Base-by-base conservation (phyloP, 768 basidiomycete genomes). In the Sporobolomyces pararoseus region DNA sequence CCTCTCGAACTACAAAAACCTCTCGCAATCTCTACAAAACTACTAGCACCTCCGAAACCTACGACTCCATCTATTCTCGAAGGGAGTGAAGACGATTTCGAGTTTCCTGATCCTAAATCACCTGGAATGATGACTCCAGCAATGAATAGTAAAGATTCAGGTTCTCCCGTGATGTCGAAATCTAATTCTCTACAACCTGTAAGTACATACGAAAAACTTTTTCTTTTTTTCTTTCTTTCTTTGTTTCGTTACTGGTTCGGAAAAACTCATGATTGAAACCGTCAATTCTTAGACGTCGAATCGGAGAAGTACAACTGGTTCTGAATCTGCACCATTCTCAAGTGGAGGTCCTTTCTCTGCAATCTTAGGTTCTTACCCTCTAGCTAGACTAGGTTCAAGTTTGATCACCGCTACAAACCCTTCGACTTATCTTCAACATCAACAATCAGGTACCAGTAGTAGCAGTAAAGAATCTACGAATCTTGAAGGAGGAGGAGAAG, bases 1-100 rank as follows among this genome's bases (percentile, higher is more conserved):
- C 77, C 77, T 7, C 44, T 57, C 35, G 62, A 68, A 37, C 58
- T 78, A 5, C 63, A 63, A 23, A n/a, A 70, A 25, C 77, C 77
- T 1, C 51, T 78, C 47, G 76, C 77, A 13, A 63, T 77, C n/a
- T 72, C 75, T 0, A 54, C 57, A 17, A 52, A 60, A 7, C 72
- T 77, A 7, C 73, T 72, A 31, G 66, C 65, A 0, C 72, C 64
- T 3, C 68, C 46, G 31, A 67, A 67, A n/a, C 37, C 61, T 2
- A 34, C 55, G 52, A 68, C 68, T 13, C 68, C 72, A 13, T n/a
- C 49, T 3, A 0, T 52, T n/a, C n/a, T n/a, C n/a, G n/a, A n/a
- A n/a, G n/a, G n/a, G n/a, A n/a, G n/a, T n/a, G n/a, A n/a, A 17
- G 72, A 74, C 32, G 72, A 74, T 63, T 52, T 62, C 35, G 72